A percentile compares a stretch with the other conserved stretches of the same genome.
These are phyloP conservation scores for Kondoa malvinella DNA, from an alignment of 768 basidiomycete genomes.

Conservation along the genomic window DNA sequence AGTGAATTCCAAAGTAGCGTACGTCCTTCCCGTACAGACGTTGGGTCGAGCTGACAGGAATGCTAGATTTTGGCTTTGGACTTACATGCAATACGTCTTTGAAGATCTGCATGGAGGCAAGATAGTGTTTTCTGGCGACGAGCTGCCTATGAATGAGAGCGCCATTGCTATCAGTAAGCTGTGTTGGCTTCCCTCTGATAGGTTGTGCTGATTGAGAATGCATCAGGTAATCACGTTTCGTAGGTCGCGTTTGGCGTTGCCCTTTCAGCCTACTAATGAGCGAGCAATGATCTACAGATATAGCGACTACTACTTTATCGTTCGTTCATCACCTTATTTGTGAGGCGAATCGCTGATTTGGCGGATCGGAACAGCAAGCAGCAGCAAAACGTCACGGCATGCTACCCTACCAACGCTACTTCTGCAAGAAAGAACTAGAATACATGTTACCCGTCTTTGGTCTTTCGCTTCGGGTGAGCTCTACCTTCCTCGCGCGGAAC, in stretches of 20 bases:
- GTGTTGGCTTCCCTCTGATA: not conserved
- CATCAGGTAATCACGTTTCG: not conserved
- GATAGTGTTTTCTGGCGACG: not conserved
- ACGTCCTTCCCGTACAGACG: not conserved
- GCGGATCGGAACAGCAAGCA: not conserved
- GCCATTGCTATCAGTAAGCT: conserved; percentile 1
- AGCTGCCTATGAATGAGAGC: not conserved
- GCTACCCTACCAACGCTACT: conserved; percentile 4
- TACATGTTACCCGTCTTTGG: conserved; percentile 5
- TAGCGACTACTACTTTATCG: conserved; percentile 5
- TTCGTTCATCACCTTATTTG: not conserved
- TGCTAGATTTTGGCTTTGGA: conserved; percentile 1
- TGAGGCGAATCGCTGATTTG: not conserved
- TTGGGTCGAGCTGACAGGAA: not conserved
- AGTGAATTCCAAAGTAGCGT: conserved; percentile 1
- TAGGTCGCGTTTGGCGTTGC: not conserved
- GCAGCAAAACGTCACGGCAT: not conserved
- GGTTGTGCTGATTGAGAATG: not conserved
- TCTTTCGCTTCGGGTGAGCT: not conserved
- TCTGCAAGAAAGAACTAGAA: not conserved
- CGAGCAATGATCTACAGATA: not conserved
- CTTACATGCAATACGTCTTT: not conserved
- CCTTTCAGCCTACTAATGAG: not conserved
- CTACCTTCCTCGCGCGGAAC: not conserved
- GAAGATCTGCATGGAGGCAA: not conserved